A percentile compares a stretch with the other conserved stretches of the same genome.
Evolutionary conservation across 1,284 basidiomycete species (phyloP).

Genomic region (Termitomyces sp.): DNA sequence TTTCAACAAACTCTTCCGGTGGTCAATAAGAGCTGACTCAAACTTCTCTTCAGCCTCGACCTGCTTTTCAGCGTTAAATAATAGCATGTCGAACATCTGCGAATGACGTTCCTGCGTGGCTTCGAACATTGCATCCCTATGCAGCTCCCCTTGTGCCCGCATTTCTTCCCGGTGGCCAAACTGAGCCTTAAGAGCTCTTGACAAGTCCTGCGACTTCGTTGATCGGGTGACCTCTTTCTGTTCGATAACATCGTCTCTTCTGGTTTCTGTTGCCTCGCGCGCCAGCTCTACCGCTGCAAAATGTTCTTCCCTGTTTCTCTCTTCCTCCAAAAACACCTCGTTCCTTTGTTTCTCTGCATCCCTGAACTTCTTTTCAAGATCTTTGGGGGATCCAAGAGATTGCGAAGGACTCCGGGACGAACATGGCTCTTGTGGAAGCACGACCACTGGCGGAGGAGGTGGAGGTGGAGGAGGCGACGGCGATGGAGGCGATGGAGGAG

Average conservation of each 20-base stretch:
- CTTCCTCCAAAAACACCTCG: neutral
- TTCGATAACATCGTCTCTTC: too few relatives aligned
- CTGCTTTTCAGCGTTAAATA: slow-evolving; percentile 1
- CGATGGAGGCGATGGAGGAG: too few relatives aligned
- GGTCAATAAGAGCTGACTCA: neutral
- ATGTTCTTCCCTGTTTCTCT: too few relatives aligned
- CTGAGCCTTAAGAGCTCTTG: neutral
- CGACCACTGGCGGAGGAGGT: too few relatives aligned
- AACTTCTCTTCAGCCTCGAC: neutral
- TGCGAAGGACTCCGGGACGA: too few relatives aligned
- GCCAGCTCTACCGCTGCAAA: too few relatives aligned
- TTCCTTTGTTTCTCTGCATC: neutral
- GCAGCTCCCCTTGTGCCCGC: neutral
- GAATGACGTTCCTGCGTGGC: neutral
- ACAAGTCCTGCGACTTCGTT: too few relatives aligned
- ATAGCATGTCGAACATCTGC: neutral
- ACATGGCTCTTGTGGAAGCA: too few relatives aligned
- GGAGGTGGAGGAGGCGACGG: too few relatives aligned
- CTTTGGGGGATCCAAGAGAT: too few relatives aligned
- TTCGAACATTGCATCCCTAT: neutral
- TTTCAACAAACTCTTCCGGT: neutral
- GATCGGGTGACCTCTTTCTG: too few relatives aligned
- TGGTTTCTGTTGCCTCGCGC: too few relatives aligned
- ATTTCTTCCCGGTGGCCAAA: neutral
- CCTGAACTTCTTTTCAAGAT: neutral